Conservation (phyloP, 2,329 filamentous ascomycete genomes). For the Pyricularia grisea region DNA sequence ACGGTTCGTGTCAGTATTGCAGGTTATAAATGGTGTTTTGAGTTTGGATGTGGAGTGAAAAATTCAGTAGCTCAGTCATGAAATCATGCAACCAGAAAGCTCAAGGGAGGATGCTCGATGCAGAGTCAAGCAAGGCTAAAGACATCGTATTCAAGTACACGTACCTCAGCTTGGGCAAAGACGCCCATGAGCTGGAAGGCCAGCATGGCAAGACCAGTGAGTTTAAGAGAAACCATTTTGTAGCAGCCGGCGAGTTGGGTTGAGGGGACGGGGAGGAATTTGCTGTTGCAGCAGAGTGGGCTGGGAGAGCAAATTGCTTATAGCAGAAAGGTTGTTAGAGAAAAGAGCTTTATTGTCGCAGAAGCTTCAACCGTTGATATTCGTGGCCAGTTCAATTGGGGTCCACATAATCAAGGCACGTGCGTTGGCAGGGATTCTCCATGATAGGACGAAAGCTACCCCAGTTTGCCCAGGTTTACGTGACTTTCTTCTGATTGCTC, state of each 20-base stretch:
- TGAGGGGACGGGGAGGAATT: not conserved
- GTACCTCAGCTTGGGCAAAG: constrained; percentile 51
- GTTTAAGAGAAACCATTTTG: constrained; percentile 65
- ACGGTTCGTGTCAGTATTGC: not conserved
- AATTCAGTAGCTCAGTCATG: not conserved
- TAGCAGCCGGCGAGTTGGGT: not conserved
- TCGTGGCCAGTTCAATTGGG: constrained; percentile 9
- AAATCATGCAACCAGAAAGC: not conserved
- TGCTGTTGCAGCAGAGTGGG: not conserved
- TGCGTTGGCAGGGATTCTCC: not conserved
- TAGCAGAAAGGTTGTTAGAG: not conserved
- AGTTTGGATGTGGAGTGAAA: not conserved
- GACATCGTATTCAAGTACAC: constrained; percentile 19
- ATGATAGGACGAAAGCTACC: not conserved
- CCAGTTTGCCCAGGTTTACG: not conserved
- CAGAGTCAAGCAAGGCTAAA: not conserved
- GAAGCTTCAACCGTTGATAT: constrained; percentile 6
- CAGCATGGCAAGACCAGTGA: constrained; percentile 62
- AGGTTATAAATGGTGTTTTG: not conserved
- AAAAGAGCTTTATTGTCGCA: not conserved
- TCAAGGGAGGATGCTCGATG: not conserved
- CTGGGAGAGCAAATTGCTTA: not conserved
- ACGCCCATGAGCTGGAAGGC: constrained; percentile 59
- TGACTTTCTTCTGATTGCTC: not conserved
- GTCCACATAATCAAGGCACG: constrained; percentile 14